Conservation (phyloP, 495 filamentous ascomycete species). For the Daldinia loculata region DNA sequence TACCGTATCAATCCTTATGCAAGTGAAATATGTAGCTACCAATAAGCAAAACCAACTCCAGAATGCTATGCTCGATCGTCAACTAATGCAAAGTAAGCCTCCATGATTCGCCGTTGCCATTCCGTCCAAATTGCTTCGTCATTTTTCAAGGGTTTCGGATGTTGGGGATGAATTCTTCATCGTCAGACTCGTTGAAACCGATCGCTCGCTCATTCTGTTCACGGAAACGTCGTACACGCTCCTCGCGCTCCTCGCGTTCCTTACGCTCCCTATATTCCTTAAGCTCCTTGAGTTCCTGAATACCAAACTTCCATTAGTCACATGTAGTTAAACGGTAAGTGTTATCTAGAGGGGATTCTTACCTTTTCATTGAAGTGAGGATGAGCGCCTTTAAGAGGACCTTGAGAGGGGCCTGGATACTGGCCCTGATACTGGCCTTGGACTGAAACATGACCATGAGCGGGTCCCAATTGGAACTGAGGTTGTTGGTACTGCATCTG, state of each 20-base stretch:
- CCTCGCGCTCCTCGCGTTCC: neutral
- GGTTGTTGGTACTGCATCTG: no score
- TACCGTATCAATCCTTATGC: neutral
- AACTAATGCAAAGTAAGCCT: neutral
- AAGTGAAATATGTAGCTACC: neutral
- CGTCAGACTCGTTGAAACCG: slow-evolving; percentile 11
- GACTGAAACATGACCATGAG: no score
- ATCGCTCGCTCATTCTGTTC: slow-evolving; percentile 7
- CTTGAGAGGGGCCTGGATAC: neutral
- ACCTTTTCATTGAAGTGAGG: neutral
- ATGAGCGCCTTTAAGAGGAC: neutral
- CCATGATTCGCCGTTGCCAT: neutral
- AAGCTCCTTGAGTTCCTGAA: neutral
- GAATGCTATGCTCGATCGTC: neutral
- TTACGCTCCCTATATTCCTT: neutral
- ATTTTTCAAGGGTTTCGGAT: neutral
- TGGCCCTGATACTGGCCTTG: neutral
- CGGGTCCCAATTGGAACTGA: no score
- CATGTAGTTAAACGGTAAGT: neutral
- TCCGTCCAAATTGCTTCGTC: neutral
- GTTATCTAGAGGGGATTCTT: neutral
- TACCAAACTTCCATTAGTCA: neutral
- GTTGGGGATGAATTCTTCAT: slow-evolving; percentile 16
- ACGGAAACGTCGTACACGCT: neutral
- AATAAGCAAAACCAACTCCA: neutral